Evolutionary conservation across 495 filamentous ascomycete species (phyloP), one percentile per base, ranked within the genome.

Genomic region (Clohesyomyces aquaticus): DNA sequence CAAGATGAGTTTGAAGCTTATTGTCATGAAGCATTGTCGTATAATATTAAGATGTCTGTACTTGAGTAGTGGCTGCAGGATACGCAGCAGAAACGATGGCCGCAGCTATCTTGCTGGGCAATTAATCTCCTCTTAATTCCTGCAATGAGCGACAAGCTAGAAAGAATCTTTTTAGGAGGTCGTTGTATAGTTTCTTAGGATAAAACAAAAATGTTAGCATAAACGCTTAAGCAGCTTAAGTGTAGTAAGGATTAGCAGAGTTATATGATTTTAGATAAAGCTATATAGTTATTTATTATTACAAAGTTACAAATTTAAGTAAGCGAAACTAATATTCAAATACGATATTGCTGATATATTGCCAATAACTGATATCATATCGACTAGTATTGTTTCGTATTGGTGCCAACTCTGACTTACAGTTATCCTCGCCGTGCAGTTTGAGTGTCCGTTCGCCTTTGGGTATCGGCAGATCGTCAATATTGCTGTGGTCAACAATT

Each of bases 1-100:
- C 21, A 47, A 47, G 43, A 47, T 47, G 21, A 47, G n/a, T 47
- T 47, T 47, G 18, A 47, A n/a, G 18, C 8, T n/a, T 47, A 47
- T n/a, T 47, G 21, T 47, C 8, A 47, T 47, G 21, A 47, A 47
- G 8, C 43, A 18, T 4, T 47, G 8, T 47, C 21, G 21, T 47
- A 47, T 47, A 18, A n/a, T 4, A 4, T 47, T 18, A 47, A 47
- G 43, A 47, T 47, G 4, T n/a, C 43, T 4, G 16, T 18, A 18
- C 8, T 18, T 18, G 14, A 47, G 43, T 47, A 18, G 43, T 47
- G 32, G 32, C 14, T 38, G 14, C 32, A 38, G 14, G 32, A 38
- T 38, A 38, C 32, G 14, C 32, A 38, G 32, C 6, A 38, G 32
- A 38, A 38, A 14, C 32, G 32, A 6, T 38, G 32, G 32, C 32